phyloP scores from a whole-genome alignment of 2,329 filamentous ascomycete genomes.

The Botryosphaeria dothidea region DNA sequence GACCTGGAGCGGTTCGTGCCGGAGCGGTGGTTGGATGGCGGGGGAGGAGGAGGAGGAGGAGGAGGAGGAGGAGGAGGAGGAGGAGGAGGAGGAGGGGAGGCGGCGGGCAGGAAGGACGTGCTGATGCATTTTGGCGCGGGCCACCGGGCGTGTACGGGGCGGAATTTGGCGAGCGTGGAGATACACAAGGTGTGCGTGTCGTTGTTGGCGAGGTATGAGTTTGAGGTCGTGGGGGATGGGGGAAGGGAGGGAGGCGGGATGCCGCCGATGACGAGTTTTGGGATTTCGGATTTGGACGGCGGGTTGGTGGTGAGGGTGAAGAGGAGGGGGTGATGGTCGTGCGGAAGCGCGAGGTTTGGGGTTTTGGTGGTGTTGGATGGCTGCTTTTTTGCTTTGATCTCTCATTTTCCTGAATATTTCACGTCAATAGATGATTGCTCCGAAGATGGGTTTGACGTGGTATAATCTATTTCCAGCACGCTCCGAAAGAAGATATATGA shows the following conservation, averaged over 20 bases:
- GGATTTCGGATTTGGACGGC: neutral
- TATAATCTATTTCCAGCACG: neutral
- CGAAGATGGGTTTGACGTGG: neutral
- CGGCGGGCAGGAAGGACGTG: neutral
- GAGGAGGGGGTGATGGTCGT: neutral
- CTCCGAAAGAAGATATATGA: neutral
- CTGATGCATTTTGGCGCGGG: constrained; percentile 1
- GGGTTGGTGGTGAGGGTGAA: neutral
- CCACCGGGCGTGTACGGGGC: constrained; percentile 3
- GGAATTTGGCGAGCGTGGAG: constrained; percentile 5
- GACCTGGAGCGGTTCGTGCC: neutral
- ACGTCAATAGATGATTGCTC: too few relatives aligned
- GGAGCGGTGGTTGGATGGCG: neutral
- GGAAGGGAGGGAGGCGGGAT: neutral
- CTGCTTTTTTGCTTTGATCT: neutral
- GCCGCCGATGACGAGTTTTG: constrained; percentile 1
- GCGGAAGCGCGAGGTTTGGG: too few relatives aligned
- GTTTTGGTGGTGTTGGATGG: too few relatives aligned
- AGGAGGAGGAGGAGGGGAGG: too few relatives aligned
- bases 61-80: too few relatives aligned
- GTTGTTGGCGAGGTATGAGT: neutral
- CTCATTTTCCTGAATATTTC: too few relatives aligned
- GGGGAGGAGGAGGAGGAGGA: neutral
- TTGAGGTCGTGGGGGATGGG: neutral
- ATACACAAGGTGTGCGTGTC: neutral